Base-by-base conservation (phyloP, 1,284 basidiomycete genomes). In the Tremellales sp. region DNA sequence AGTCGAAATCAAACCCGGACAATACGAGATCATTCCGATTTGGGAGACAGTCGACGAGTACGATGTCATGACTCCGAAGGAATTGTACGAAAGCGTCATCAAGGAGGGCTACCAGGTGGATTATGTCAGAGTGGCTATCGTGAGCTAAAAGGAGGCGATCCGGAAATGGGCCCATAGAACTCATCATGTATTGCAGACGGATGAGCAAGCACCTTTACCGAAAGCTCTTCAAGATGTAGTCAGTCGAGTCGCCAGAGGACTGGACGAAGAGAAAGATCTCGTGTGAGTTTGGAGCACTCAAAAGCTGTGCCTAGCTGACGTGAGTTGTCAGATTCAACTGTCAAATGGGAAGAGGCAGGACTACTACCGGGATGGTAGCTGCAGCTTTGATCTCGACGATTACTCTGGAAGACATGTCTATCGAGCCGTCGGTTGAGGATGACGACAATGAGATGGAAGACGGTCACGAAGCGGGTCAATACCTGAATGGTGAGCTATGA, bases 171-270 rank as follows among this genome's bases (percentile, higher is more conserved):
- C 26, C 28, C 25, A 38, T 31, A 1, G 18, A 24, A 16, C 19
- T 42, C 25, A 55, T 13, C 5, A 14, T 28, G 32, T 48, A 28
- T 47, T 47, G 2, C 65, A 91, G 89, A 97, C 91, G 12, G 93
- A 97, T 63, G 92, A 97, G 70, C 92, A 94, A 75, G 90, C 92
- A 0, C 92, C 93, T 1, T 76, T 97, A 13, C 93, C 92, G 0
- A 84, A 79, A 32, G 88, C 89, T 5, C 79, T 95, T 26, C 82
- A 80, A 28, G 82, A 85, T 46, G 76, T 97, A 35, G 77, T 93
- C 25, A 78, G 82, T 27, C 81, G 91, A 19, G 80, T 95, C 5
- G 78, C 77, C 29, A 71, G 74, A 4, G 85, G 85, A 8, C 70
- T 89, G 34, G 70, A 78, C 1, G 73, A 79, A 40, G 79, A 80